Base-by-base conservation (phyloP, 257 asterid species). In the Solanum chmielewskii region DNA sequence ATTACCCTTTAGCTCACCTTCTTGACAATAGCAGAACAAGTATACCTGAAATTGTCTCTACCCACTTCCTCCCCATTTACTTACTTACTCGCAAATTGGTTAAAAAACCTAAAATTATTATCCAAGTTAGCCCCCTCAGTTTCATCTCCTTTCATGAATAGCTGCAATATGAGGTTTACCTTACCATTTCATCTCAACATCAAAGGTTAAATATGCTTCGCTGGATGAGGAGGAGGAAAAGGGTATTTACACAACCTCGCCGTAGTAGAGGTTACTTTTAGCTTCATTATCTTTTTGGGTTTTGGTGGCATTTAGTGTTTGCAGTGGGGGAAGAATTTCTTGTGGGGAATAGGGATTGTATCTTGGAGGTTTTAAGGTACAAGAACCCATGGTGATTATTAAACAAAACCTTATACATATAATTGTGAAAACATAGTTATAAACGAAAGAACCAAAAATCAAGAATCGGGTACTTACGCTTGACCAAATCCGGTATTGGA, bases 31-130 rank as follows among this genome's bases (percentile, higher is more conserved):
- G 97, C 97, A 83, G 94, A 89, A 86, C 92, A 90, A 76, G 95
- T 90, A 88, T 90, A 92, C 83, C 96, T 94, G 93, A 94, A 94
- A 91, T 93, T 93, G 52, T 94, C 95, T 78, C 95, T 31, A 31
- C 31, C 31, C 31, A 31, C 31, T 31, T 31, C 31, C 31, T 31
- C 31, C 3, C 31, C 31, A 31, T 31, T 31, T 31, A 31, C 3
- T 31, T 90, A 95, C 85, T 86, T 88, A 84, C 89, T 90, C 35
- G 76, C 88, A 8, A 93, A 90, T 89, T 91, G 94, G 56, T 91
- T 93, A n/a, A 94, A 88, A 85, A 91, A 88, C 60, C 98, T 96
- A 88, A 95, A 95, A 13, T 89, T 91, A 91, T 91, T 95, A 85
- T 93, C 94, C 92, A 95, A 88, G 25, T 84, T 56, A 29, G 64